These are phyloP conservation scores for Stevia rebaudiana DNA, from an alignment of 140 eudicot species.

Conservation along the genomic window DNA sequence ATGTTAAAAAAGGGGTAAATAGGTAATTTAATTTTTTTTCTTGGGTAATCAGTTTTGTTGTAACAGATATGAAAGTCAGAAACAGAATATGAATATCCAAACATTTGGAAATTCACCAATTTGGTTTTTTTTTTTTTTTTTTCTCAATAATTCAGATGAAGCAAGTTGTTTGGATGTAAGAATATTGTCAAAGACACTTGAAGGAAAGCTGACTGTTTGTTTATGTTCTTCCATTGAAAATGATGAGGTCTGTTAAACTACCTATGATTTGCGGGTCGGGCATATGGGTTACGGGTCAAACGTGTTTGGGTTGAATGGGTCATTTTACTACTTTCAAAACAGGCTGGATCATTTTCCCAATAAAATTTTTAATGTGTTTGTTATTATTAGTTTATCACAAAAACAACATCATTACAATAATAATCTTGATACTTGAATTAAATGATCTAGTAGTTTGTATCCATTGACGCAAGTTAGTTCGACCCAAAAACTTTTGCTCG, in stretches of 20 bases:
- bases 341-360: not conserved
- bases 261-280: not conserved
- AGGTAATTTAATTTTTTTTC: not conserved
- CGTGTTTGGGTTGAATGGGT: not conserved
- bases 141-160: slow-evolving; percentile 51
- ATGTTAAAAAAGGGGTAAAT: not conserved
- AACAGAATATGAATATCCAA: not conserved
- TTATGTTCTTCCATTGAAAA: slow-evolving; percentile 40
- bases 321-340: not conserved
- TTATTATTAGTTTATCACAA: not conserved
- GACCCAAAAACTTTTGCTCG: not conserved
- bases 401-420: not conserved
- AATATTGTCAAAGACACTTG: slow-evolving; percentile 55
- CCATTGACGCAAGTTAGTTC: not conserved
- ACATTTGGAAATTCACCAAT: not conserved
- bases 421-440: not conserved
- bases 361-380: not conserved
- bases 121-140: slow-evolving; percentile 15
- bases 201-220: slow-evolving; percentile 72
- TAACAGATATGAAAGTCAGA: slow-evolving; percentile 1
- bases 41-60: not conserved
- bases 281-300: not conserved
- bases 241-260: slow-evolving; percentile 32
- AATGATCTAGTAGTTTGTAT: not conserved
- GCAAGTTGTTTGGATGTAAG: slow-evolving; percentile 41